These are phyloP conservation scores for Citrus sp. DNA, from an alignment of 345 rosid species.

Conservation along the genomic window DNA sequence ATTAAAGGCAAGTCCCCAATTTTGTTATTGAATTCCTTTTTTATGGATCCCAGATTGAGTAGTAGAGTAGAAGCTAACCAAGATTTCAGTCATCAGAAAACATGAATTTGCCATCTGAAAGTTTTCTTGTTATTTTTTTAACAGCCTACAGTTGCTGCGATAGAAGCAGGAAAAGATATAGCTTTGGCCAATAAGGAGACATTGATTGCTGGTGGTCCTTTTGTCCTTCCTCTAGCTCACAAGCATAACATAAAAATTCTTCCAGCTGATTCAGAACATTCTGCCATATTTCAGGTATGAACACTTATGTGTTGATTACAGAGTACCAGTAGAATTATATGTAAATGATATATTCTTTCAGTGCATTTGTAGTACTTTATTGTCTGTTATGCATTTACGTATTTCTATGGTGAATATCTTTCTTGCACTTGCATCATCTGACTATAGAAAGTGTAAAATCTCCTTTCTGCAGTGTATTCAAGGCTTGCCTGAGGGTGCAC, in stretches of 20 bases:
- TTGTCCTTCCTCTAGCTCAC: constrained; percentile 92
- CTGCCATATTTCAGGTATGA: constrained; percentile 95
- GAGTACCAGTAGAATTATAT: neutral
- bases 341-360: neutral
- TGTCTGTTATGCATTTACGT: neutral
- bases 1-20: constrained; percentile 48
- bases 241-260: constrained; percentile 90
- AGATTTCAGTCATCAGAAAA: constrained; percentile 1
- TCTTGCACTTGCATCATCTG: constrained; percentile 4
- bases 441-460: constrained; percentile 5
- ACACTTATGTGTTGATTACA: neutral
- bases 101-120: constrained; percentile 7
- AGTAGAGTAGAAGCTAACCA: neutral
- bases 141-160: constrained; percentile 97
- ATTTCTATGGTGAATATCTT: neutral
- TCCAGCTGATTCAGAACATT: constrained; percentile 99
- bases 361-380: neutral
- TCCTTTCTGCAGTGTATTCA: constrained; percentile 77
- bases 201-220: constrained; percentile 94
- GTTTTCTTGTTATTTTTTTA: neutral
- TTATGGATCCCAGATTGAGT: neutral
- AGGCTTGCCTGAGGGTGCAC: constrained; percentile 88
- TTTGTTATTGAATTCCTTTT: neutral
- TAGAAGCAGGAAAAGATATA: constrained; percentile 95
- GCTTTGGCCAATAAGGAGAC: constrained; percentile 98